Evolutionary conservation across 108 stramenopile genomes (phyloP), one percentile per base, ranked within the genome.

Genomic region (Bacterosira constricta): DNA sequence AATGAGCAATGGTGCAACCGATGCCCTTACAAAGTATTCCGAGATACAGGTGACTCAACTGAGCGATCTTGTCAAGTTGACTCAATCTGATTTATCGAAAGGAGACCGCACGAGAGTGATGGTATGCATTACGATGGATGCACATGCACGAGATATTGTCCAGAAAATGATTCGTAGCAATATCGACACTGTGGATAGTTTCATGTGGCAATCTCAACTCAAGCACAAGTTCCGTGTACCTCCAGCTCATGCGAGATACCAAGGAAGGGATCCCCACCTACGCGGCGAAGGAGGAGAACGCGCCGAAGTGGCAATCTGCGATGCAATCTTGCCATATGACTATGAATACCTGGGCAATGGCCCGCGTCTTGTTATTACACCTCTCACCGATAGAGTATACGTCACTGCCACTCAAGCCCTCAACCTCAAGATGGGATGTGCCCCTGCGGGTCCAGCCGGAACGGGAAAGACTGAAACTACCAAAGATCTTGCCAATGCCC

Each of bases 321-420:
- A 90, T 70, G 93, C 93, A 17, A 64, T 83, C 21, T 54, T 94
- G 9, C 87, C 88, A 8, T 94, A 94, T 56, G 88, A 89, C 56
- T 92, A 90, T 70, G 93, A 94, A 71, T 94, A 94, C 65, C 73
- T 94, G 2, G 93, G 93, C 21, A 91, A 94, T 55, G 89, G 89
- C 2, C 83, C 88, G 9, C 72, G 93, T 20, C 84, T 94, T 26
- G 90, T 92, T 13, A 90, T 90, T 31, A 94, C 93, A 52, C 90
- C 93, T 29, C 83, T 90, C 7, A 91, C 90, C 6, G 93, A 94
- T 69, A 87, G 90, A 15, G 88, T 91, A 25, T 90, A 91, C 39
- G 89, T 94, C 6, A 91, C 90, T 4, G 91, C 93, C 4, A 90
- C 93, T 7, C 91, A 90, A 70, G 90, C 93, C 20, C 83, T 94